Conservation (phyloP, 257 asterid species). For the Penstemon eatonii region DNA sequence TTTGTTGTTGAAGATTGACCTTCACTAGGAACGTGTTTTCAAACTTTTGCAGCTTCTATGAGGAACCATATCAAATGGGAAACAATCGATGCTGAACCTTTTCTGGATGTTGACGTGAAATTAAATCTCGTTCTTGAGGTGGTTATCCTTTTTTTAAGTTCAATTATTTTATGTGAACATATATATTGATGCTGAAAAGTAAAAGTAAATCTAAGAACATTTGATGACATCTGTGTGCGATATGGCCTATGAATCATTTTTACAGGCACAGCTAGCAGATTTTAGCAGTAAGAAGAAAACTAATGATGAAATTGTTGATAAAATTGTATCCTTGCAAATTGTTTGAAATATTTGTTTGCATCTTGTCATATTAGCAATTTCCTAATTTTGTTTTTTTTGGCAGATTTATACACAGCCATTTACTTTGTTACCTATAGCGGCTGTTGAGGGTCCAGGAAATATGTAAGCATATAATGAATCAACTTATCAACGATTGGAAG, state of each 20-base stretch:
- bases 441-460: constrained; percentile 79
- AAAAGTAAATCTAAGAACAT: too few species aligned
- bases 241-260: too few species aligned
- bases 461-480: constrained; percentile 43
- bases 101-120: constrained; percentile 66
- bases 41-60: constrained; percentile 65
- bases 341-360: not conserved
- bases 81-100: constrained; percentile 47
- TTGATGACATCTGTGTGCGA: too few species aligned
- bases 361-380: not conserved
- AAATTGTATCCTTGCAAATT: too few species aligned
- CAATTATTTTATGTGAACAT: not conserved
- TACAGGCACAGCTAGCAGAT: too few species aligned
- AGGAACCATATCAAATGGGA: constrained; percentile 75
- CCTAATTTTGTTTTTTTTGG: not conserved
- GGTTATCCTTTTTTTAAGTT: constrained; percentile 7
- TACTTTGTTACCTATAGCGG: constrained; percentile 66
- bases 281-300: too few species aligned
- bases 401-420: constrained; percentile 76
- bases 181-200: too few species aligned
- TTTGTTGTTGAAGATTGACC: not conserved
- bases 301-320: too few species aligned
- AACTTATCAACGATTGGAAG: not conserved
- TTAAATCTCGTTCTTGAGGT: constrained; percentile 49
- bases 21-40: not conserved